Evolutionary conservation across 805 yeast genomes (phyloP).

Genomic region (Starmerella tilneyi): DNA sequence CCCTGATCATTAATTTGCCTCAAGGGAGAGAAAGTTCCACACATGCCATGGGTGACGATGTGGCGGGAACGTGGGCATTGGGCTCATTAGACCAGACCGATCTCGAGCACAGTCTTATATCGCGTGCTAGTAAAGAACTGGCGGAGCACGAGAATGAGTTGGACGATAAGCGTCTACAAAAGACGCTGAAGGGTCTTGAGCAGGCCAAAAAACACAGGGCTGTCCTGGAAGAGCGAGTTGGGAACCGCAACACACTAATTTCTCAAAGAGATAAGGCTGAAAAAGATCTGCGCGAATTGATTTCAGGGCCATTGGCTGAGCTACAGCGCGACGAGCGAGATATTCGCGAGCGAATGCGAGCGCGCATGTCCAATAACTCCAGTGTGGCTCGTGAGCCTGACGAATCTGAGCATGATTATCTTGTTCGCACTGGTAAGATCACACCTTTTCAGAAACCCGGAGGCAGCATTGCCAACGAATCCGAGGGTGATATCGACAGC

Average conservation of each 20-base stretch:
- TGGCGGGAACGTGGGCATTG: conserved; percentile 8
- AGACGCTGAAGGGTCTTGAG: conserved; percentile 43
- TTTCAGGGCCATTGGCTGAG: conserved; percentile 42
- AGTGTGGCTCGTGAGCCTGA: conserved; percentile 34
- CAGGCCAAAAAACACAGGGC: conserved; percentile 39
- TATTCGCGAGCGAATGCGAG: conserved; percentile 40
- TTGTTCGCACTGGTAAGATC: conserved; percentile 80
- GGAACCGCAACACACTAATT: conserved; percentile 48
- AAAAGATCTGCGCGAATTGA: conserved; percentile 45
- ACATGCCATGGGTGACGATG: neutral
- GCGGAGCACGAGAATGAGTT: conserved; percentile 54
- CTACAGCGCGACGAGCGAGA: conserved; percentile 55
- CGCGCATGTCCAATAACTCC: conserved; percentile 22
- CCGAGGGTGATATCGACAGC: conserved; percentile 26
- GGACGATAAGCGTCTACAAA: conserved; percentile 65
- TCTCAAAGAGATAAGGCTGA: conserved; percentile 49
- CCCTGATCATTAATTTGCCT: no score
- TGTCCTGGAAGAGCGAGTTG: conserved; percentile 40
- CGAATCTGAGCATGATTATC: conserved; percentile 70
- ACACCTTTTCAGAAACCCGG: conserved; percentile 68
- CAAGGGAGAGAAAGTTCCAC: no score
- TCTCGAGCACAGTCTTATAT: conserved; percentile 63
- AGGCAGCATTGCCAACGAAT: conserved; percentile 22
- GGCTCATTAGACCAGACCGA: conserved; percentile 66
- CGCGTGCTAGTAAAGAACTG: conserved; percentile 46